Conservation (phyloP, 768 basidiomycete species). For the Mycena chlorophos region DNA sequence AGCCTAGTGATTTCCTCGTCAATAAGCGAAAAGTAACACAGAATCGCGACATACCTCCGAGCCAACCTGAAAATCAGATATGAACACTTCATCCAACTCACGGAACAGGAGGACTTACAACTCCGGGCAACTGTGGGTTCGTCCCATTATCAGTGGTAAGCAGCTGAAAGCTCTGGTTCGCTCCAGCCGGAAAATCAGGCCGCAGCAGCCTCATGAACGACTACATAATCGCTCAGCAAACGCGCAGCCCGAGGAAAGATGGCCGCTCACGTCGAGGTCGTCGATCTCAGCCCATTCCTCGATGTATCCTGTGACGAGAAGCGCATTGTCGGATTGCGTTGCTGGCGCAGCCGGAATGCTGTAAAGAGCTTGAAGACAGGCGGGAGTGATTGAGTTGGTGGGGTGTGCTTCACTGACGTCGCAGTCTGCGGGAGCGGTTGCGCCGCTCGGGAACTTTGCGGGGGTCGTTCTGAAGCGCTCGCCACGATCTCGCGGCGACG, state of each 20-base stretch:
- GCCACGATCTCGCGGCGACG: neutral
- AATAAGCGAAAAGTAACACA: too few relatives aligned
- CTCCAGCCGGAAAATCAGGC: neutral
- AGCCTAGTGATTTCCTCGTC: too few relatives aligned
- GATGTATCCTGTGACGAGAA: slow-evolving; percentile 7
- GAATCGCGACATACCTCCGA: too few relatives aligned
- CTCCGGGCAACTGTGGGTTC: neutral
- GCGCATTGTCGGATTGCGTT: neutral
- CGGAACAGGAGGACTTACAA: too few relatives aligned
- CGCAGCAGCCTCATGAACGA: too few relatives aligned
- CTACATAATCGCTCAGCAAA: too few relatives aligned
- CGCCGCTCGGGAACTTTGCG: neutral
- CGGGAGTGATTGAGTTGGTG: neutral
- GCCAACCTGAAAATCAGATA: too few relatives aligned
- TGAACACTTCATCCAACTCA: too few relatives aligned
- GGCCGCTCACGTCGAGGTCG: slow-evolving; percentile 1
- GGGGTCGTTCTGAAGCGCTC: neutral
- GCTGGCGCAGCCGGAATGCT: neutral
- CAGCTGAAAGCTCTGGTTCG: neutral
- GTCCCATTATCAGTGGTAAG: neutral
- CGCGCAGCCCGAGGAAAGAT: too few relatives aligned
- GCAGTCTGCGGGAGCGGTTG: slow-evolving; percentile 4
- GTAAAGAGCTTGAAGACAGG: slow-evolving; percentile 6
- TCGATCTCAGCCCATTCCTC: neutral
- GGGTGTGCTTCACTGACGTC: neutral